Evolutionary conservation across 2,329 filamentous ascomycete species (phyloP).

Genomic region (Aspergillus chevalieri): DNA sequence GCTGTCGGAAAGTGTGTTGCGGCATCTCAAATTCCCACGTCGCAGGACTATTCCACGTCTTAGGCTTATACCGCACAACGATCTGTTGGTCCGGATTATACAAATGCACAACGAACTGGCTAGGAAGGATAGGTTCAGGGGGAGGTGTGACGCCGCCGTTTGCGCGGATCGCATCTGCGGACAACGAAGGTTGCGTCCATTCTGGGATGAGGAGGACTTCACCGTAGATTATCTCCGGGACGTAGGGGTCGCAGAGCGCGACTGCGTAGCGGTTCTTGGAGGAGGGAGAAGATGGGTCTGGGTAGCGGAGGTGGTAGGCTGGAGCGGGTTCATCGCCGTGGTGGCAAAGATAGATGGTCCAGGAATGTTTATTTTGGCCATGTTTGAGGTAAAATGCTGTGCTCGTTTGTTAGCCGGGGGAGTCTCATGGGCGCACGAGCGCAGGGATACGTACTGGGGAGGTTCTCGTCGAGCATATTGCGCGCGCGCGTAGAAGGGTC

Average conservation of each 20-base stretch:
- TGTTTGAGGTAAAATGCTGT: slow-evolving; percentile 57
- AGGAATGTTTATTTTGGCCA: slow-evolving; percentile 37
- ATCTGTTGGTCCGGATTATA: slow-evolving; percentile 91
- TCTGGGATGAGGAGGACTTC: slow-evolving; percentile 79
- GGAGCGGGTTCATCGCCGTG: slow-evolving; percentile 74
- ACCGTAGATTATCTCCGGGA: slow-evolving; percentile 74
- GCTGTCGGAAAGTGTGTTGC: slow-evolving; percentile 72
- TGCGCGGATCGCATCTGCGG: slow-evolving; percentile 69
- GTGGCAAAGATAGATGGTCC: slow-evolving; percentile 48
- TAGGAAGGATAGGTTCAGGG: slow-evolving; percentile 68
- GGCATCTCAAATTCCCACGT: slow-evolving; percentile 93
- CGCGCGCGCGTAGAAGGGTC: not conserved
- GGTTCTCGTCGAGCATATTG: slow-evolving; percentile 83
- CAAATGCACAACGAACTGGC: slow-evolving; percentile 74
- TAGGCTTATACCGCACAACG: slow-evolving; percentile 59
- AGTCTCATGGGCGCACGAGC: not conserved
- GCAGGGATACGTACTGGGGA: slow-evolving; percentile 55
- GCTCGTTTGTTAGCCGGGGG: slow-evolving; percentile 11
- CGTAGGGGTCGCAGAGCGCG: slow-evolving; percentile 76
- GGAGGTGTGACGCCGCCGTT: slow-evolving; percentile 60
- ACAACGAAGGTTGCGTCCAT: slow-evolving; percentile 77
- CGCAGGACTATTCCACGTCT: slow-evolving; percentile 72
- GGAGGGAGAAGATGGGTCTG: slow-evolving; percentile 62
- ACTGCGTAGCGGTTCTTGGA: slow-evolving; percentile 80
- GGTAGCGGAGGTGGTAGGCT: slow-evolving; percentile 72